Base-by-base conservation (phyloP, 805 yeast species). In the Sungouiozyma intestinalis region DNA sequence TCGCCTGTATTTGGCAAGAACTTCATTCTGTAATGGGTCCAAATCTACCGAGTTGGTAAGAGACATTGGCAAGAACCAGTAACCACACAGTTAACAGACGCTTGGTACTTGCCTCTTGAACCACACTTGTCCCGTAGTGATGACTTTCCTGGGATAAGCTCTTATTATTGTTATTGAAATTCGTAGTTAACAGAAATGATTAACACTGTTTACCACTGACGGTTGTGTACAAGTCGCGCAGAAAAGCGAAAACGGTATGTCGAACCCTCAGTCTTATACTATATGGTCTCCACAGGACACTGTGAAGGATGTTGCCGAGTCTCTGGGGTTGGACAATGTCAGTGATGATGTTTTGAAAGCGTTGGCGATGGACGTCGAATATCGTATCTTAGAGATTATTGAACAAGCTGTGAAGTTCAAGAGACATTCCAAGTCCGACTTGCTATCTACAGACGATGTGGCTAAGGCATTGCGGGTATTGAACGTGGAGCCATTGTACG, bases 281-380 rank as follows among this genome's bases (percentile, higher is more conserved):
- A 71, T 92, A 45, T 90, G 97, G 98, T 88, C 97, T 8, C 97
- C 97, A 6, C 80, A 84, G 45, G 97, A 92, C 61, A 92, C 99
- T 0, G 96, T 94, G 21, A 83, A 81, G 55, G 98, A 92, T 67
- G 95, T 85, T 14, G 95, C 97, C 0, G 98, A 92, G 58, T 75
- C 86, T 2, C 68, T 92, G 9, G 98, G 98, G 1, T 71, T 92
- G 32, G 63, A 71, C 3, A 77, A 68, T 44, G 67, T 92, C 38
- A 84, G 85, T 27, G 97, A 90, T 41, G 98, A 94, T 46, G 95
- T 90, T 2, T 83, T 96, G 38, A 85, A 86, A 57, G 85, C 92
- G 48, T 67, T 92, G 47, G 97, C 99, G 5, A 92, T 92, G 98
- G 99, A 92, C 60, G 94, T 92, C n/a, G 99, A 92, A 65, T 92